These are phyloP conservation scores for Lolium multiflorum DNA, from an alignment of 176 grass and related monocot species.

Conservation along the genomic window DNA sequence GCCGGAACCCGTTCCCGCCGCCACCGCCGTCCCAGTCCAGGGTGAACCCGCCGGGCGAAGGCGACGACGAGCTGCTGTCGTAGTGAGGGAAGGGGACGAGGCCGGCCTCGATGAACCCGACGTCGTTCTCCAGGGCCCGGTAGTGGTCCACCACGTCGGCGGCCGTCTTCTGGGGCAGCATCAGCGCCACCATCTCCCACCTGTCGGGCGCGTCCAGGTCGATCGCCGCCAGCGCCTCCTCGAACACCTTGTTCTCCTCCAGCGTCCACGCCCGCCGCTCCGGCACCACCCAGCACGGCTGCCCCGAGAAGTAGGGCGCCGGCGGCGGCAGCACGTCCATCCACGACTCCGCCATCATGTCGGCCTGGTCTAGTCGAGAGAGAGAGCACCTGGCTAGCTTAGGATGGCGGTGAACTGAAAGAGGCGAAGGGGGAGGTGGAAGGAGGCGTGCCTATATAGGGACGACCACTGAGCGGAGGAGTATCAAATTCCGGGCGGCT, in stretches of 20 bases:
- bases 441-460: constrained; percentile 48
- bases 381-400: neutral
- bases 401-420: constrained; percentile 32
- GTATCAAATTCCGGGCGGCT: constrained; percentile 40
- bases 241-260: constrained; percentile 94
- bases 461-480: neutral
- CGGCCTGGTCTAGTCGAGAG: neutral
- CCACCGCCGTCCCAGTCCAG: constrained; percentile 55
- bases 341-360: constrained; percentile 82
- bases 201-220: constrained; percentile 74
- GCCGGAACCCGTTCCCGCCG: constrained; percentile 53
- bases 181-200: constrained; percentile 73
- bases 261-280: constrained; percentile 57
- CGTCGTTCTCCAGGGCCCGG: constrained; percentile 77
- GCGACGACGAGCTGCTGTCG: constrained; percentile 28
- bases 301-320: constrained; percentile 57
- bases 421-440: constrained; percentile 34
- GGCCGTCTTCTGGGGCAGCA: constrained; percentile 71
- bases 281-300: constrained; percentile 46
- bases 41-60: constrained; percentile 54
- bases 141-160: constrained; percentile 80
- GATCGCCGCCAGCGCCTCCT: constrained; percentile 74
- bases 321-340: constrained; percentile 57
- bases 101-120: constrained; percentile 84
- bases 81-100: constrained; percentile 84